Conservation (phyloP, 805 yeast genomes). For the Myxozyma geophila region DNA sequence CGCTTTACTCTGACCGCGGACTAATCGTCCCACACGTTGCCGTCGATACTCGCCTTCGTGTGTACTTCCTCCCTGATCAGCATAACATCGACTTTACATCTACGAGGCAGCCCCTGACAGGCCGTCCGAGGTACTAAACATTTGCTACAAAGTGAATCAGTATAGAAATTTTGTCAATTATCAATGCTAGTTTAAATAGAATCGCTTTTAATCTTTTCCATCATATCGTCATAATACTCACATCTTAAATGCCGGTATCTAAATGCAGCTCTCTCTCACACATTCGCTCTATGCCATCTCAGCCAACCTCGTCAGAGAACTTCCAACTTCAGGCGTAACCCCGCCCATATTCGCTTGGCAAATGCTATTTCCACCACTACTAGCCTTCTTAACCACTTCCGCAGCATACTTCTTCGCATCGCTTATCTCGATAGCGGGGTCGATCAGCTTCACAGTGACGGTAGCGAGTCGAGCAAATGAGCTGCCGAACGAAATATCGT, state of each 20-base stretch:
- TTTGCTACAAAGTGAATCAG: no score
- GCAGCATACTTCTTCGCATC: constrained; percentile 16
- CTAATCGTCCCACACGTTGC: constrained; percentile 2
- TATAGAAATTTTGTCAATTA: no score
- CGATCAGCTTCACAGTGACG: constrained; percentile 63
- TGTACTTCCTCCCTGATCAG: constrained; percentile 25
- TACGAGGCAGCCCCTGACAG: constrained; percentile 25
- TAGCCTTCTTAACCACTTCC: not conserved
- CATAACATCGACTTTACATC: constrained; percentile 25
- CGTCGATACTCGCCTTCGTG: constrained; percentile 23
- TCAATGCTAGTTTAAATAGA: no score
- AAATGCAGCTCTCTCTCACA: not conserved
- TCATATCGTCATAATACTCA: not conserved
- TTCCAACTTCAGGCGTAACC: constrained; percentile 1
- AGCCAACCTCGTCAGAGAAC: not conserved
- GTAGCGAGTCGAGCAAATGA: constrained; percentile 74
- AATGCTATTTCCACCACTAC: not conserved
- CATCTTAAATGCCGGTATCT: not conserved
- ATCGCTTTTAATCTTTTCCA: no score
- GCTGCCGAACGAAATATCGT: constrained; percentile 86
- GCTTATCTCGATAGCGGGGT: constrained; percentile 65
- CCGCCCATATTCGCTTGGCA: constrained; percentile 2
- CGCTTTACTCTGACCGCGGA: constrained; percentile 14
- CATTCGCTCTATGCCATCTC: not conserved
- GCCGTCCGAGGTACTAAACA: constrained; percentile 11